Conservation (phyloP, 2,329 filamentous ascomycete species). For the Cladophialophora chaetospira region DNA sequence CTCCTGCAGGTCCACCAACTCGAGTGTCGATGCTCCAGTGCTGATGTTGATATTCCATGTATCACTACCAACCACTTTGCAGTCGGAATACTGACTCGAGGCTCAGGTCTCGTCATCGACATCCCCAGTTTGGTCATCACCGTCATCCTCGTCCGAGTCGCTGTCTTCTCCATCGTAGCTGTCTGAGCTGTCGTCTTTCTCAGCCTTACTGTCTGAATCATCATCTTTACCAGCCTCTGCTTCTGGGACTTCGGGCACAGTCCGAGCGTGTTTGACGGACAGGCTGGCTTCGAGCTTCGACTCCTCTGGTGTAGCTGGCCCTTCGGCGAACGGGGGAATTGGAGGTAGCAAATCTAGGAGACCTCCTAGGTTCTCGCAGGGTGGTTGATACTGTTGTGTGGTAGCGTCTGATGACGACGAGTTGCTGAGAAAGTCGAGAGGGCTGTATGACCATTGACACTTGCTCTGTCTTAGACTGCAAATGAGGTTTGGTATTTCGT, state of each 20-base stretch:
- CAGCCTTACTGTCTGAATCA: background rate
- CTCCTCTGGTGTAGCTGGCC: background rate
- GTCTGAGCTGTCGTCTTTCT: background rate
- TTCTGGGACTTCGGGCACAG: no score
- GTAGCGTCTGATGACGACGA: background rate
- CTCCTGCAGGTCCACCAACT: no score
- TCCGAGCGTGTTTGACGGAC: background rate
- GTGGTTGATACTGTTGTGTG: background rate
- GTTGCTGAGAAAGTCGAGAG: constrained; percentile 3
- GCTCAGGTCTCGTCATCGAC: background rate
- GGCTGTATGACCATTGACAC: constrained; percentile 20
- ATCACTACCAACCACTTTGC: background rate
- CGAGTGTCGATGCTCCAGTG: no score
- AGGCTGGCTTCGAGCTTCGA: background rate
- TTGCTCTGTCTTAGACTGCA: constrained; percentile 6
- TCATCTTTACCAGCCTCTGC: background rate
- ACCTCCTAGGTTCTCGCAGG: background rate
- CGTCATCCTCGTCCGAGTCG: background rate
- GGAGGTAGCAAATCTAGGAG: background rate
- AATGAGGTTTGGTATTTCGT: constrained; percentile 12
- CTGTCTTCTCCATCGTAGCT: background rate
- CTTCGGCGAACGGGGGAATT: background rate
- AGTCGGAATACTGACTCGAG: background rate
- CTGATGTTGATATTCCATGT: no score
- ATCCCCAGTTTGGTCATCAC: background rate